Evolutionary conservation across 305 asterid species (phyloP).

Genomic region (Fraxinus angustifolia): DNA sequence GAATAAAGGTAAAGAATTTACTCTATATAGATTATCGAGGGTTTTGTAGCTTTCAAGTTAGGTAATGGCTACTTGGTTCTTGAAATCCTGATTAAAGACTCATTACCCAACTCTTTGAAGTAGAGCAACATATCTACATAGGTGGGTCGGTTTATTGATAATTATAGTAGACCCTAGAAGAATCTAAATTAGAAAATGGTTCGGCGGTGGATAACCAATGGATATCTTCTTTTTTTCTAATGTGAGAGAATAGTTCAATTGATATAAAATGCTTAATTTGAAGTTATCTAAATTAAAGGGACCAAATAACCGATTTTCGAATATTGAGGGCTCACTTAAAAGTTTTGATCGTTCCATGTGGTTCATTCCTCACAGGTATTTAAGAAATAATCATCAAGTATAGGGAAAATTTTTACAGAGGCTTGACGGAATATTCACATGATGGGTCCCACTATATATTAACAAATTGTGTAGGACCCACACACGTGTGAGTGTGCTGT

Average conservation of each 20-base stretch:
- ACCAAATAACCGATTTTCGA: neutral
- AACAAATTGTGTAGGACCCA: too few relatives aligned
- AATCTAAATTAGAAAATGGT: neutral
- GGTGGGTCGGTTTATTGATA: neutral
- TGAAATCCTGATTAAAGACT: too few relatives aligned
- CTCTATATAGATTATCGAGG: neutral
- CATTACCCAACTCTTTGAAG: too few relatives aligned
- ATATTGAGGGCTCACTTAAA: neutral
- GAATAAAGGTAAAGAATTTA: neutral
- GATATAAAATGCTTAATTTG: neutral
- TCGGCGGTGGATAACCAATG: neutral
- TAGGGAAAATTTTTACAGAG: too few relatives aligned
- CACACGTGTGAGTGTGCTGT: too few relatives aligned
- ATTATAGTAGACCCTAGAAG: neutral
- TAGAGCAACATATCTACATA: neutral
- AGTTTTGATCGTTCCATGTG: neutral
- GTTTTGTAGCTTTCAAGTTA: neutral
- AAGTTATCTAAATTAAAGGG: neutral
- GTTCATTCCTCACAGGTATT: neutral
- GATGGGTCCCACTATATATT: too few relatives aligned
- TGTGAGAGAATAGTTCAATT: neutral
- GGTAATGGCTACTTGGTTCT: neutral
- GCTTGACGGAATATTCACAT: too few relatives aligned
- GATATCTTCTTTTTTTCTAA: neutral
- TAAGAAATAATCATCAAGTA: too few relatives aligned